Conservation (phyloP, 2,329 filamentous ascomycete genomes). For the Claviceps pazoutovae region DNA sequence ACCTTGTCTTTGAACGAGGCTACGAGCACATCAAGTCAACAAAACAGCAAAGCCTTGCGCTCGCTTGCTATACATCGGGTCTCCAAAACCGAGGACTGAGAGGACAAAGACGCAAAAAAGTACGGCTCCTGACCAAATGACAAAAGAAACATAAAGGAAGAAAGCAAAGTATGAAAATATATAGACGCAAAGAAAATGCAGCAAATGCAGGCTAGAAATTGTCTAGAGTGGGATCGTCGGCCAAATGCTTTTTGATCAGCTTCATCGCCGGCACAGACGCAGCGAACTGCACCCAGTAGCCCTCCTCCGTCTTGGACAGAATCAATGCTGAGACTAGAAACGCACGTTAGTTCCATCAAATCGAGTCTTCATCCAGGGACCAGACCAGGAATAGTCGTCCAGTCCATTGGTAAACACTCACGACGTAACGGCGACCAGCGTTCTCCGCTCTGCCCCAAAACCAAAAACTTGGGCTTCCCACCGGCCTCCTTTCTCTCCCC, state of each 20-base stretch:
- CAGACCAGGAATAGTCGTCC: no score
- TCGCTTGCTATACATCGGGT: no score
- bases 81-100: no score
- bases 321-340: neutral
- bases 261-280: neutral
- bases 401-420: neutral
- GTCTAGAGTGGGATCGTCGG: slow-evolving; percentile 1
- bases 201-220: neutral
- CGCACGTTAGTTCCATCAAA: neutral
- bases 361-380: neutral
- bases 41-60: no score
- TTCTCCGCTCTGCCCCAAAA: slow-evolving; percentile 1
- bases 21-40: no score
- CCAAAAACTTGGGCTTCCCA: neutral
- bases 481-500: neutral
- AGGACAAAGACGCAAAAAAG: no score
- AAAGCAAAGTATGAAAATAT: neutral
- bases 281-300: slow-evolving; percentile 1
- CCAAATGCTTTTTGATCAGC: neutral
- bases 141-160: neutral
- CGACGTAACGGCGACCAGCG: neutral
- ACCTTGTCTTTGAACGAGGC: no score
- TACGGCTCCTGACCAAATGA: neutral
- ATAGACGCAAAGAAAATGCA: neutral
- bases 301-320: slow-evolving; percentile 2